These are phyloP conservation scores for Hibiscus mutabilis DNA, from an alignment of 345 rosid species.

Conservation along the genomic window DNA sequence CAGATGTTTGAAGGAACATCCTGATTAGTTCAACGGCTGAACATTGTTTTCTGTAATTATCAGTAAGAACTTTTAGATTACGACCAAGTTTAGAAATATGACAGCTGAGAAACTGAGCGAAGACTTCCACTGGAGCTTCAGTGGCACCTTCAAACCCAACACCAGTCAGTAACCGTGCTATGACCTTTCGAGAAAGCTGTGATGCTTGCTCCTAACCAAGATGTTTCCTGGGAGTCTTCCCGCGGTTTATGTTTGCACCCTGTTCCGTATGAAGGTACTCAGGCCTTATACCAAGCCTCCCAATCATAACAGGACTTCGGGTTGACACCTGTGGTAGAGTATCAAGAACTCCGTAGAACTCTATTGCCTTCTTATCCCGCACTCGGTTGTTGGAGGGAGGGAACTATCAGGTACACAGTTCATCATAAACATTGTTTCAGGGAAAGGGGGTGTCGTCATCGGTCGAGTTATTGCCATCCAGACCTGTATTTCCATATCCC, in stretches of 20 bases:
- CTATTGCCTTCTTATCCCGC: constrained; percentile 39
- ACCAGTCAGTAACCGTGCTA: constrained; percentile 47
- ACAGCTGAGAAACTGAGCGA: constrained; percentile 61
- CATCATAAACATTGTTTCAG: constrained; percentile 67
- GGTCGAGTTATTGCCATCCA: constrained; percentile 32
- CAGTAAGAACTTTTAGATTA: constrained; percentile 64
- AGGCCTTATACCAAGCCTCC: constrained; percentile 80
- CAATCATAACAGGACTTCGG: constrained; percentile 66
- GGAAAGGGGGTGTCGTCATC: constrained; percentile 57
- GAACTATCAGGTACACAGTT: constrained; percentile 86
- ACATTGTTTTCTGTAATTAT: constrained; percentile 77
- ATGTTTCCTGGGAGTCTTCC: constrained; percentile 43
- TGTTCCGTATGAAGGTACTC: constrained; percentile 60
- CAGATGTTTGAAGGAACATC: constrained; percentile 77
- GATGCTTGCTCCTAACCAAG: constrained; percentile 73
- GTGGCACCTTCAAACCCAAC: constrained; percentile 72
- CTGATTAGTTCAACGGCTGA: constrained; percentile 73
- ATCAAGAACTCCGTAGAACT: constrained; percentile 69
- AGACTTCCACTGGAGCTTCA: constrained; percentile 70
- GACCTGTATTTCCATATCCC: constrained; percentile 24
- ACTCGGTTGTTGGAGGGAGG: constrained; percentile 34
- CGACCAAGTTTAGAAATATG: constrained; percentile 70
- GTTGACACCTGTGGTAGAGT: constrained; percentile 56
- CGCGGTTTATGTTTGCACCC: constrained; percentile 53
- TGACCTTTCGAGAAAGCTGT: constrained; percentile 54